phyloP scores from a whole-genome alignment of 148 eudicot genomes.

The Rhododendron molle region DNA sequence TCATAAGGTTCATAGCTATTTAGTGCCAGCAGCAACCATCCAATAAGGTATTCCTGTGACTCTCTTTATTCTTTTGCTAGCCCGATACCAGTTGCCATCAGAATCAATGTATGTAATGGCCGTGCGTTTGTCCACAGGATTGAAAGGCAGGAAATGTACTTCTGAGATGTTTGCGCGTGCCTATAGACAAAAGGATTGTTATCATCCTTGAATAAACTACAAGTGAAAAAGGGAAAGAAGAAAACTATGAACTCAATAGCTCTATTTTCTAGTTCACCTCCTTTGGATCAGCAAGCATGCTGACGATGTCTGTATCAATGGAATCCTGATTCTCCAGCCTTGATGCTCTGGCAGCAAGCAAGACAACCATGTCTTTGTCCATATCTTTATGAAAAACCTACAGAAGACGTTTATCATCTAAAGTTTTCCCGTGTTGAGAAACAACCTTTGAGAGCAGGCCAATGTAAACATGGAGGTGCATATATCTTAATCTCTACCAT shows the following conservation, averaged over 20 bases:
- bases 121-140: slow-evolving; percentile 65
- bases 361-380: slow-evolving; percentile 58
- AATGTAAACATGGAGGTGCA: slow-evolving; percentile 2
- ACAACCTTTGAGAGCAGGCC: neutral
- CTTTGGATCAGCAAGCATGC: slow-evolving; percentile 73
- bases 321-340: slow-evolving; percentile 83
- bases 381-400: slow-evolving; percentile 56
- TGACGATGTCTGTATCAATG: slow-evolving; percentile 65
- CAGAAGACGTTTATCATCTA: no score
- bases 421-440: no score
- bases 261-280: slow-evolving; percentile 37
- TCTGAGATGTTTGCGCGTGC: slow-evolving; percentile 65
- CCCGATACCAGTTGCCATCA: slow-evolving; percentile 64
- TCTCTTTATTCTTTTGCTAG: slow-evolving; percentile 42
- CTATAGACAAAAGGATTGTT: slow-evolving; percentile 22
- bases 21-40: neutral
- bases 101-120: slow-evolving; percentile 61
- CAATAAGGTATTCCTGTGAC: neutral
- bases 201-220: neutral
- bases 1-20: neutral
- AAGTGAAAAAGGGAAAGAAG: neutral
- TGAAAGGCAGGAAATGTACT: slow-evolving; percentile 66
- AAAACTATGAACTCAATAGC: neutral
- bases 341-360: slow-evolving; percentile 75
- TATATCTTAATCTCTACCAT: neutral